Base-by-base conservation (phyloP, 371 early-diverging fungal genomes). In the Zancudomyces culisetae region DNA sequence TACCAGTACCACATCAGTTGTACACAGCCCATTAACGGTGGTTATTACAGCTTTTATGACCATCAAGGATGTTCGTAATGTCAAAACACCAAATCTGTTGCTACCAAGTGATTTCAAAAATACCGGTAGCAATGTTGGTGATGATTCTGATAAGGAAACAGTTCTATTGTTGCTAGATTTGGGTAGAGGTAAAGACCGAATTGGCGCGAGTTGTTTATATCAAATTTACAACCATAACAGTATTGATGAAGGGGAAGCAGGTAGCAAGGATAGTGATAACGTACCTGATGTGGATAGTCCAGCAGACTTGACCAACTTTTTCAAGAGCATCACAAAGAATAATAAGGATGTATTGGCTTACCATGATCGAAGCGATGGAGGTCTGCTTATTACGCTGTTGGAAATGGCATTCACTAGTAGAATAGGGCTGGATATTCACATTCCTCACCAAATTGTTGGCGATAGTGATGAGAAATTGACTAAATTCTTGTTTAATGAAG, bases 301-400 rank as follows among this genome's bases (percentile, higher is more conserved):
- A 10, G 61, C 59, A 6, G 43, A 73, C 0, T 66, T 96, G 56
- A 76, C 71, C 59, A 66, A 75, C 27, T 90, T 92, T 70, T 90
- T 90, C 75, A 69, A 75, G 30, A 75, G 70, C 3, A 68, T 95
- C 63, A 81, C 83, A 60, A 39, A 19, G 13, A 45, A 53, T 51
- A 42, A 60, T 30, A 35, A 50, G 39, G 29, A 24, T 41, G 66
- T 95, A 2, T 72, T 89, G 45, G 93, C 97, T 21, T 96, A 94
- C 68, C 97, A 96, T 65, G 95, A 96, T 62, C 81, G 93, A 21
- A 90, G 92, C 2, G 97, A 94, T 69, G 97, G 97, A 61, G 97
- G 97, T 54, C 68, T 96, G 60, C 80, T 93, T 56, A 67, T 80
- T 20, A 83, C 97, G 4, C 52, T 96, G 24, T 71, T 69, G 20